Evolutionary conservation across 495 filamentous ascomycete species (phyloP).

Genomic region (Copromyces sp.): DNA sequence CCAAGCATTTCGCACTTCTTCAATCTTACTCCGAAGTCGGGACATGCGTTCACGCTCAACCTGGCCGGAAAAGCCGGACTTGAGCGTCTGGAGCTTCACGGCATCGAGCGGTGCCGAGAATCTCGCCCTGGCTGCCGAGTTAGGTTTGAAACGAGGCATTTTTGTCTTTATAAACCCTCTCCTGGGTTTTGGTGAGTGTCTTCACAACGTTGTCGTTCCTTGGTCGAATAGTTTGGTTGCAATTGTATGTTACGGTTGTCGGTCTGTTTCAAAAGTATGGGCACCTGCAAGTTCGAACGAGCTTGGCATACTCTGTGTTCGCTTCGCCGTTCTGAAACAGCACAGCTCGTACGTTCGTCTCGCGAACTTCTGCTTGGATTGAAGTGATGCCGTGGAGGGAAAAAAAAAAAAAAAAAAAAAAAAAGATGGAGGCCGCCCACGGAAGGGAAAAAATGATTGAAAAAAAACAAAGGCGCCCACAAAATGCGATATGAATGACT

Average conservation of each 20-base stretch:
- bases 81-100: neutral
- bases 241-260: neutral
- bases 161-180: neutral
- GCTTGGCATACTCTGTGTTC: neutral
- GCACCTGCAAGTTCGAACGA: neutral
- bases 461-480: neutral
- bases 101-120: neutral
- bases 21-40: neutral
- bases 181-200: neutral
- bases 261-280: neutral
- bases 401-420: neutral
- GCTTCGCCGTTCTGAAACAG: neutral
- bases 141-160: neutral
- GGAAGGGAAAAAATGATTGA: no score
- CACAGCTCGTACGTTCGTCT: neutral
- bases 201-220: neutral
- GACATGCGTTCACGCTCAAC: neutral
- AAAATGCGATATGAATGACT: neutral
- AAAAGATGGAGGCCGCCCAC: neutral
- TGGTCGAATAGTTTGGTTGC: neutral
- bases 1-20: neutral
- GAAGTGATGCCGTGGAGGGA: neutral
- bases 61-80: neutral
- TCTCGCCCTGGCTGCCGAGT: neutral
- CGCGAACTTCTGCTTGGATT: neutral